A percentile compares a stretch with the other conserved stretches of the same genome.
Evolutionary conservation across 805 yeast genomes (phyloP).

Genomic region (Suhomyces sp.): DNA sequence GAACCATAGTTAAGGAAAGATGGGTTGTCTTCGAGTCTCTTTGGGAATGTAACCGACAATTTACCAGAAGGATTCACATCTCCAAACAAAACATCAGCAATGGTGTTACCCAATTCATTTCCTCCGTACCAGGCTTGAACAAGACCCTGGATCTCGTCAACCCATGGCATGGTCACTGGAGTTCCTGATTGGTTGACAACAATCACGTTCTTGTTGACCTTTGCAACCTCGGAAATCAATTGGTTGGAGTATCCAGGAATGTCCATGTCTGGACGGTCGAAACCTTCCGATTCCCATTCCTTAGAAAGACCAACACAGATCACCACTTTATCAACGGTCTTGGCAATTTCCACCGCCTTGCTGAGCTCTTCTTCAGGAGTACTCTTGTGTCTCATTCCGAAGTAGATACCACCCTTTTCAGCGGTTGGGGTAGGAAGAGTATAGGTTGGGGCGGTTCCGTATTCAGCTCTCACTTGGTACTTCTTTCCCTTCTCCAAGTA

Average conservation of each 20-base stretch:
- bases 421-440: slow-evolving; percentile 13
- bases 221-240: slow-evolving; percentile 43
- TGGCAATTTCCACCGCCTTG: slow-evolving; percentile 50
- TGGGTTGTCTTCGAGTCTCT: slow-evolving; percentile 52
- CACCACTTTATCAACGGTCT: slow-evolving; percentile 51
- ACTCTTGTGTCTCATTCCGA: slow-evolving; percentile 22
- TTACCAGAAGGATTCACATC: slow-evolving; percentile 63
- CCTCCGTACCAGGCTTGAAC: slow-evolving; percentile 62
- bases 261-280: slow-evolving; percentile 50
- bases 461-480: slow-evolving; percentile 49
- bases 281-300: slow-evolving; percentile 63
- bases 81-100: slow-evolving; percentile 61
- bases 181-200: slow-evolving; percentile 61
- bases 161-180: slow-evolving; percentile 61
- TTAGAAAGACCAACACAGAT: slow-evolving; percentile 50
- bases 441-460: slow-evolving; percentile 50
- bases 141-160: slow-evolving; percentile 37
- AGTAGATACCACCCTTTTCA: slow-evolving; percentile 25
- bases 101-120: slow-evolving; percentile 54
- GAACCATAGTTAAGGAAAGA: slow-evolving; percentile 52
- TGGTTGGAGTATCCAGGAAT: slow-evolving; percentile 50
- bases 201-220: slow-evolving; percentile 50
- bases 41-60: slow-evolving; percentile 56
- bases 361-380: slow-evolving; percentile 22
- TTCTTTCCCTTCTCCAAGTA: slow-evolving; percentile 42